Percentiles rank a stretch among this genome's conserved stretches.
Evolutionary conservation across 2,329 filamentous ascomycete genomes (phyloP).

Genomic region (Talaromyces sp.): DNA sequence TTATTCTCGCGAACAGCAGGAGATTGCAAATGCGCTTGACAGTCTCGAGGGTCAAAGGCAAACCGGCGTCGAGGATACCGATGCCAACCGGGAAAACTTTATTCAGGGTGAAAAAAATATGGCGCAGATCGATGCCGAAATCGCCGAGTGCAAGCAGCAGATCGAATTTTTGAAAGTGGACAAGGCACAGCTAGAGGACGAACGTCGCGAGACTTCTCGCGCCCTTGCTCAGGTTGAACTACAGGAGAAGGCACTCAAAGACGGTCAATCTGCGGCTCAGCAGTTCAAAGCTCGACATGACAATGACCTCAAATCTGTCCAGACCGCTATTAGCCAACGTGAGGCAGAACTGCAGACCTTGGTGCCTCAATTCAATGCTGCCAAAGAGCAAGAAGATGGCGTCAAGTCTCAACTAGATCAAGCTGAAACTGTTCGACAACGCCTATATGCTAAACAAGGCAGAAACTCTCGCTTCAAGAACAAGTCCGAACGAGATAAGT

Average conservation of each 20-base stretch:
- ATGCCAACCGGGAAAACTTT: conserved; percentile 72
- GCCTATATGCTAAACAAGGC: conserved; percentile 87
- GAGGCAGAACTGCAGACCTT: conserved; percentile 70
- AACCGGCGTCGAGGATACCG: conserved; percentile 76
- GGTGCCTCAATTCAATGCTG: conserved; percentile 69
- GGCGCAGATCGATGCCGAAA: conserved; percentile 68
- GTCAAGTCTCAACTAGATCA: conserved; percentile 68
- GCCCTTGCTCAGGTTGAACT: conserved; percentile 79
- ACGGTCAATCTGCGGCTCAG: conserved; percentile 73
- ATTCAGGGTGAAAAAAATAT: conserved; percentile 75
- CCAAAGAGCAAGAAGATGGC: conserved; percentile 66
- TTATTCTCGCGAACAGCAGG: conserved; percentile 80
- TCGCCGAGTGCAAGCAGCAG: conserved; percentile 73
- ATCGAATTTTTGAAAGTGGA: conserved; percentile 82
- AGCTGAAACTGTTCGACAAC: conserved; percentile 67
- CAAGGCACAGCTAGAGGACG: conserved; percentile 79
- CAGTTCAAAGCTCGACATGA: conserved; percentile 67
- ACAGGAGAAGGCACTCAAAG: conserved; percentile 73
- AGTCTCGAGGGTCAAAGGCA: conserved; percentile 77
- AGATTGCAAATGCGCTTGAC: conserved; percentile 70
- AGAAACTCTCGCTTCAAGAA: conserved; percentile 81
- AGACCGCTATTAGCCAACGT: conserved; percentile 66
- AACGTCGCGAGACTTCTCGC: conserved; percentile 76
- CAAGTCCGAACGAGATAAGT: conserved; percentile 82
- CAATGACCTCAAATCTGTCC: conserved; percentile 65